Evolutionary conservation across 352 stramenopile genomes (phyloP), one percentile per base, ranked within the genome.

Genomic region (Phytopythium aichiense): DNA sequence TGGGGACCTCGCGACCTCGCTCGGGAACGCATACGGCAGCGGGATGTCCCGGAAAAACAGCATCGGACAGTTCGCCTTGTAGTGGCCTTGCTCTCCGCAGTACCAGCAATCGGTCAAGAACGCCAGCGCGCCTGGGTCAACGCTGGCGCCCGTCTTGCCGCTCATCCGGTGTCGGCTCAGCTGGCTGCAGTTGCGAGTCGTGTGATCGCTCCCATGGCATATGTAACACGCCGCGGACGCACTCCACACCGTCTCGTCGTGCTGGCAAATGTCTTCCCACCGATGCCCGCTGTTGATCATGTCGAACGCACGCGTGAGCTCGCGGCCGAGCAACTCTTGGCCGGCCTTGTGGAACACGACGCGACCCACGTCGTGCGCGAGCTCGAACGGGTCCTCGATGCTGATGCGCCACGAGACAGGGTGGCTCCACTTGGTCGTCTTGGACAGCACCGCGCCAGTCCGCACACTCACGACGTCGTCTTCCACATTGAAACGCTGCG

Each of bases 401-500:
- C 84, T 93, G 49, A 96, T 62, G 18, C 87, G 83, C 85, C 87
- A 94, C 7, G 75, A 69, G 5, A 85, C 72, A 0, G 77, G 62
- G 20, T 87, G 79, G 35, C 73, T 87, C 81, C 84, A 92, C 48
- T 86, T 93, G 16, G 77, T 82, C 40, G 74, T 77, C 63, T 91
- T 92, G 2, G 80, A 77, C 55, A 93, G 64, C 9, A 76, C 37
- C 4, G 68, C 68, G 13, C 82, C 94, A 18, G 78, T 81, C 12
- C 96, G 87, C 16, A 99, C 78, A 60, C 89, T 98, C 50, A 99
- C 92, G 7, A 99, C 94, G 23, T 96, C 72, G 50, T 95, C 80
- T 50, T 97, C 92, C 68, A 95, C 90, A 74, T 99, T 96, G 66
- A 99, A 98, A 43, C 98, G 82, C 50, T 80, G 92, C 4, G 92